Conservation (phyloP, 257 asterid genomes). For the Penstemon eatonii region DNA sequence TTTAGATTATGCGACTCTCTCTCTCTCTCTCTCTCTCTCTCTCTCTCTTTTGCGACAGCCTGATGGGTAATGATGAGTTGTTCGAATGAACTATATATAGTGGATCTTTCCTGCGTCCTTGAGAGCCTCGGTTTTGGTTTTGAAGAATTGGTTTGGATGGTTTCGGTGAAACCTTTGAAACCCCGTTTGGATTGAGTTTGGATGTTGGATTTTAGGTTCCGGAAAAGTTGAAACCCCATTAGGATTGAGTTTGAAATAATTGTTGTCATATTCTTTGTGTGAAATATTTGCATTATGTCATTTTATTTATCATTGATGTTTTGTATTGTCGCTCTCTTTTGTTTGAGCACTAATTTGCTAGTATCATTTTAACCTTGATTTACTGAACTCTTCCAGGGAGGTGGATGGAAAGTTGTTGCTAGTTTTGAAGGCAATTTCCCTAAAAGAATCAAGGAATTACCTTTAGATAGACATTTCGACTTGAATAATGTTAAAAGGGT, state of each 20-base stretch:
- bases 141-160: not conserved
- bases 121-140: slow-evolving; percentile 6
- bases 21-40: no score
- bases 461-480: slow-evolving; percentile 88
- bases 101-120: not conserved
- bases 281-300: not conserved
- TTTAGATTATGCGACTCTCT: not conserved
- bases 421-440: slow-evolving; percentile 99
- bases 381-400: slow-evolving; percentile 56
- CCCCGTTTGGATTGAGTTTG: no score
- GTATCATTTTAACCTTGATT: slow-evolving; percentile 18
- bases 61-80: not conserved
- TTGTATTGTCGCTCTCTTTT: slow-evolving; percentile 1
- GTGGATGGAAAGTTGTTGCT: slow-evolving; percentile 98
- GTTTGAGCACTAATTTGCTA: slow-evolving; percentile 14
- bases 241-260: not conserved
- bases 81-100: not conserved
- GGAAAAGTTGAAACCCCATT: no score
- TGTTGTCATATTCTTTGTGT: not conserved
- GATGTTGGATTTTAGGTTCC: no score
- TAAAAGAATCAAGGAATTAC: slow-evolving; percentile 88
- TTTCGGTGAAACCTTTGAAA: no score
- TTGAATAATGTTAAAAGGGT: slow-evolving; percentile 91
- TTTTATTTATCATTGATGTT: slow-evolving; percentile 12
- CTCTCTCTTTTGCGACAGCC: not conserved